Evolutionary conservation across 108 stramenopile species (phyloP).

Genomic region (Parmales sp.): DNA sequence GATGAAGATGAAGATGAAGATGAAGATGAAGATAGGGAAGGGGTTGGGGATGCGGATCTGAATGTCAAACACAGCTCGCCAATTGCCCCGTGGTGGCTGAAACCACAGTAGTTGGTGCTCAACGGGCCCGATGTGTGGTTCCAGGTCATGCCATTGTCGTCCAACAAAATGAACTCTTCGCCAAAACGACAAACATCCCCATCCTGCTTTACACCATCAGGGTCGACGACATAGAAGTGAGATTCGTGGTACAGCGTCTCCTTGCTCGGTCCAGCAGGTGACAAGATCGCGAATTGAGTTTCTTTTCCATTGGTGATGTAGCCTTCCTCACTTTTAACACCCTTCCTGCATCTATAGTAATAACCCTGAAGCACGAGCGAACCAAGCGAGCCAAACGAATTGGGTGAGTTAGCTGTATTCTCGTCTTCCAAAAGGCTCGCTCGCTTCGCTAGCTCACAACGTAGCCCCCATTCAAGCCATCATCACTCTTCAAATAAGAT

Average conservation of each 20-base stretch:
- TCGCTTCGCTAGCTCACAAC: too few species aligned
- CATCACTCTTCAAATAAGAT: too few species aligned
- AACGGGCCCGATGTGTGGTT: neutral
- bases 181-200: neutral
- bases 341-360: too few species aligned
- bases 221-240: neutral
- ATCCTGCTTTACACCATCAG: constrained; percentile 4
- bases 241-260: constrained; percentile 6
- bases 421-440: too few species aligned
- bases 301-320: neutral
- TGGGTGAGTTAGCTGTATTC: too few species aligned
- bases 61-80: constrained; percentile 4
- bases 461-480: too few species aligned
- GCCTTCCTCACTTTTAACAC: neutral
- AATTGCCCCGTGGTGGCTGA: neutral
- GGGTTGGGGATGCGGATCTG: too few species aligned
- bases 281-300: neutral
- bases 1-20: too few species aligned
- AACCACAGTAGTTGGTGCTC: neutral
- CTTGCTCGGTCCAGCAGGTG: neutral
- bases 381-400: too few species aligned
- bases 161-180: neutral
- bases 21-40: too few species aligned
- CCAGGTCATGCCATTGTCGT: constrained; percentile 6
- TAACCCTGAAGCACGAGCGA: too few species aligned